Evolutionary conservation across 164 flowering plant species (phyloP).

Genomic region (Vitis labrusca): DNA sequence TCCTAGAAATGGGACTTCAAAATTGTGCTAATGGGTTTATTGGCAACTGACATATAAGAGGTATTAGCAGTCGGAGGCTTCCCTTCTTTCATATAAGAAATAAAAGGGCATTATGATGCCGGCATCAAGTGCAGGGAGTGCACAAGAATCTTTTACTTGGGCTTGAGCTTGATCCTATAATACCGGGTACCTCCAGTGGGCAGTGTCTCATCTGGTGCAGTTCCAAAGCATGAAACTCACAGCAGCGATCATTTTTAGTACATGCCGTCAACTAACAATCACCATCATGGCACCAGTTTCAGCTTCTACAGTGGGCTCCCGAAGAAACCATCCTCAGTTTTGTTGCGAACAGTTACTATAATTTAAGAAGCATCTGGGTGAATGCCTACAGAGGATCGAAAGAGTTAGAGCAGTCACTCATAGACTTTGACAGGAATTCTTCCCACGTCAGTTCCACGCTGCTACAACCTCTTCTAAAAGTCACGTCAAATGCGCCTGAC

Average conservation of each 20-base stretch:
- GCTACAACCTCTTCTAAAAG: too few relatives aligned
- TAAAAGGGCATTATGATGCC: slow-evolving; percentile 31
- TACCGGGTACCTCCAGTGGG: slow-evolving; percentile 11
- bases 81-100: slow-evolving; percentile 85
- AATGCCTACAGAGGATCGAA: too few relatives aligned
- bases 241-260: slow-evolving; percentile 11
- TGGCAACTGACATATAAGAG: slow-evolving; percentile 20
- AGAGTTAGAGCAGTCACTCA: too few relatives aligned
- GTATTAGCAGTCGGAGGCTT: slow-evolving; percentile 60
- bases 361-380: too few relatives aligned
- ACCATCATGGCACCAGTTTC: too few relatives aligned
- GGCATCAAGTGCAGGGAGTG: slow-evolving; percentile 15
- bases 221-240: slow-evolving; percentile 29
- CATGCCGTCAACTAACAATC: slow-evolving; percentile 36
- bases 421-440: too few relatives aligned
- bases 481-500: too few relatives aligned
- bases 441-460: too few relatives aligned
- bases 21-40: slow-evolving; percentile 16
- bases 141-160: slow-evolving; percentile 49
- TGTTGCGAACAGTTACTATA: too few relatives aligned
- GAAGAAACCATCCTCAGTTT: too few relatives aligned
- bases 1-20: background rate
- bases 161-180: slow-evolving; percentile 33
- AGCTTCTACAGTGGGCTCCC: slow-evolving; percentile 15
- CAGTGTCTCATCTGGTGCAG: slow-evolving; percentile 19